These are phyloP conservation scores for Suillus alpinus DNA, from an alignment of 768 basidiomycete genomes.

Conservation along the genomic window DNA sequence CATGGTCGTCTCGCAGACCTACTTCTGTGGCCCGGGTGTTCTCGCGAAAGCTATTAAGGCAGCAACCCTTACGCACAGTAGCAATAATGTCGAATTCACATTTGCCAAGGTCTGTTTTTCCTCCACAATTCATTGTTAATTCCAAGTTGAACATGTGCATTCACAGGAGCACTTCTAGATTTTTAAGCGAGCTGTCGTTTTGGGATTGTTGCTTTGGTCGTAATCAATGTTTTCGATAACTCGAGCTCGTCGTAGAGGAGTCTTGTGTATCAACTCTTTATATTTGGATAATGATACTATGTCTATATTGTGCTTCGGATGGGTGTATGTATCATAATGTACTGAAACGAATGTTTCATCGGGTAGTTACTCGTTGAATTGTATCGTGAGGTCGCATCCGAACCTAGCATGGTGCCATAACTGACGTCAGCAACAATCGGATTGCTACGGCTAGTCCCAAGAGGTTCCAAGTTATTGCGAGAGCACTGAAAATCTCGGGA, in stretches of 20 bases:
- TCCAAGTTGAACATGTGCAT: neutral
- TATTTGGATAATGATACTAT: neutral
- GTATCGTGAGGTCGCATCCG: neutral
- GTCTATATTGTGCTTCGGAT: neutral
- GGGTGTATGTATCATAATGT: neutral
- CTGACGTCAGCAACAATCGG: conserved; percentile 21
- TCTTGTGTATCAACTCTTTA: neutral
- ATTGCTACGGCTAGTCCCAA: conserved; percentile 8
- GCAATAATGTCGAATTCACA: conserved; percentile 61
- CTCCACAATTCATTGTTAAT: conserved; percentile 10
- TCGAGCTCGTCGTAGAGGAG: neutral
- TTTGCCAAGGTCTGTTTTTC: conserved; percentile 72
- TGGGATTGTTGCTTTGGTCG: neutral
- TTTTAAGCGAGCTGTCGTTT: neutral
- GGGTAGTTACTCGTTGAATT: neutral
- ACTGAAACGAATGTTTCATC: neutral
- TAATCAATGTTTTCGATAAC: neutral
- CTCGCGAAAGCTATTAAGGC: conserved; percentile 77
- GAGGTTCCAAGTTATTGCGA: conserved; percentile 2
- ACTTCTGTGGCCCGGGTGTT: conserved; percentile 81
- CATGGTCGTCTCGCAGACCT: conserved; percentile 50
- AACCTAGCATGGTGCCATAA: neutral
- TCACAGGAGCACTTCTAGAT: conserved; percentile 59
- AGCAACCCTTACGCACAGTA: conserved; percentile 56
- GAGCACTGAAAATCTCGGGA: conserved; percentile 5